Evolutionary conservation across 805 yeast genomes (phyloP).

Genomic region (Ogataea parapolymorpha): DNA sequence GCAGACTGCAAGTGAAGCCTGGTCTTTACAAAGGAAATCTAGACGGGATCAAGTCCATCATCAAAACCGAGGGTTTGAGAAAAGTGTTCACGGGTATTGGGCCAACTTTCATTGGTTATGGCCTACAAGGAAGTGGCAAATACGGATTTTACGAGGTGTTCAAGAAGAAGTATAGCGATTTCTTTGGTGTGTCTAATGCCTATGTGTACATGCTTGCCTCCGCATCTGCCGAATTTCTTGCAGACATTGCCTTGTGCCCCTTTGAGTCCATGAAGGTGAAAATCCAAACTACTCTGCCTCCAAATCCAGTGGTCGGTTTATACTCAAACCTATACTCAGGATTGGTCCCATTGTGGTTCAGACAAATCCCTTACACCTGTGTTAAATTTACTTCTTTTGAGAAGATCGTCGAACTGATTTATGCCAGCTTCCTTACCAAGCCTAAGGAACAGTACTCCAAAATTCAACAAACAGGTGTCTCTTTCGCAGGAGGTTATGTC

Average conservation of each 20-base stretch:
- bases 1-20: constrained; percentile 86
- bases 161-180: constrained; percentile 70
- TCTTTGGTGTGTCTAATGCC: constrained; percentile 70
- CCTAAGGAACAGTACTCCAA: constrained; percentile 68
- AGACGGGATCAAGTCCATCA: constrained; percentile 77
- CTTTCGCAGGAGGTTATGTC: constrained; percentile 92
- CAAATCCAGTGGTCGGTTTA: constrained; percentile 60
- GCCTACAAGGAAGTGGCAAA: constrained; percentile 96
- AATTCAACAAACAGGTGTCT: constrained; percentile 86
- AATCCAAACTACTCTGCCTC: constrained; percentile 91
- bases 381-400: constrained; percentile 95
- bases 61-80: constrained; percentile 67
- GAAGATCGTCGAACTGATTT: constrained; percentile 79
- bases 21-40: constrained; percentile 68
- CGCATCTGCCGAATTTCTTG: constrained; percentile 91
- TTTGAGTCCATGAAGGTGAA: constrained; percentile 93
- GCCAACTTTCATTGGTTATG: constrained; percentile 90
- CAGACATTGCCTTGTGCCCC: constrained; percentile 89
- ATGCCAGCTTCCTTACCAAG: constrained; percentile 60
- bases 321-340: constrained; percentile 78
- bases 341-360: constrained; percentile 85
- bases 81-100: constrained; percentile 86
- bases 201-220: constrained; percentile 77
- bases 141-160: constrained; percentile 93
- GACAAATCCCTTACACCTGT: constrained; percentile 99